Evolutionary conservation across 164 flowering plant species (phyloP).

Genomic region (Aristolochia californica): DNA sequence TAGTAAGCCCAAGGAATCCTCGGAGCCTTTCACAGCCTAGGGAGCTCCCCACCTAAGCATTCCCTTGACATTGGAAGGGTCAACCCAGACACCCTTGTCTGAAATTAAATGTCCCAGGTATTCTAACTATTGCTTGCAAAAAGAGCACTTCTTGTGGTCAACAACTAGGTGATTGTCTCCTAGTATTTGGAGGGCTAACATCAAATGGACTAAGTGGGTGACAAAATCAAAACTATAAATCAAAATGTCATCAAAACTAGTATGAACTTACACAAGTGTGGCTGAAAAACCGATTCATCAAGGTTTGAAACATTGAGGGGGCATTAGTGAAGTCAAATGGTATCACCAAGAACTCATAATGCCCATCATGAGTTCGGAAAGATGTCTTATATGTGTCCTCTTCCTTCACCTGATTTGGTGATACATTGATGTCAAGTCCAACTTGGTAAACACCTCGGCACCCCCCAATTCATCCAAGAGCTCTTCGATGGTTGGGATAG

Average conservation of each 20-base stretch:
- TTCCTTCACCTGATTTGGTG: too few relatives aligned
- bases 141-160: too few relatives aligned
- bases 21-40: neutral
- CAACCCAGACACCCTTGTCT: too few relatives aligned
- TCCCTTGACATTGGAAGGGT: too few relatives aligned
- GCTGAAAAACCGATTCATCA: neutral
- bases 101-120: neutral
- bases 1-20: neutral
- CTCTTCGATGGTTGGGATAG: neutral
- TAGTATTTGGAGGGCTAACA: too few relatives aligned
- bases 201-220: neutral
- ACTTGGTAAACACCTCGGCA: neutral
- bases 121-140: neutral
- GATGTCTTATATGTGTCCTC: neutral
- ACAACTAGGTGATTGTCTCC: too few relatives aligned
- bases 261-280: neutral
- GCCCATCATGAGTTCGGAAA: too few relatives aligned
- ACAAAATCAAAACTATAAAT: neutral
- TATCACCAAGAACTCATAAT: too few relatives aligned
- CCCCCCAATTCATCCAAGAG: neutral
- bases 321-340: too few relatives aligned
- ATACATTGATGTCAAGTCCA: neutral
- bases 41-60: neutral
- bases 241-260: neutral
- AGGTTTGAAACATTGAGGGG: neutral